These are phyloP conservation scores for Pyrenophora tritici-repentis DNA, from an alignment of 2,329 filamentous ascomycete species.

Conservation along the genomic window DNA sequence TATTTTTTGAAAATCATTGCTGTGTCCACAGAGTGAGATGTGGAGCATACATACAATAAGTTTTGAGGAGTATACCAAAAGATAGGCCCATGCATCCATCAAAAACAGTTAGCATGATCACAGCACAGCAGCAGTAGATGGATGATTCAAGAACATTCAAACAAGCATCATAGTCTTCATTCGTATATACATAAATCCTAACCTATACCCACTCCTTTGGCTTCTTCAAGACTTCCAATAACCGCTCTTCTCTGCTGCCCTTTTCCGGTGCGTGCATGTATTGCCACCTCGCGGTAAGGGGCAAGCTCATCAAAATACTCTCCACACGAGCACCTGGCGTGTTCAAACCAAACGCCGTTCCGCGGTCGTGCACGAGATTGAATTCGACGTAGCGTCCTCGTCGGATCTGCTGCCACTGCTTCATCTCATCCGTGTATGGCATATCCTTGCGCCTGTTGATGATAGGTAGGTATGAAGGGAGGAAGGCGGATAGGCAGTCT, in stretches of 20 bases:
- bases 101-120: no score
- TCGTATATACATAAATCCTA: not conserved
- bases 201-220: constrained; percentile 63
- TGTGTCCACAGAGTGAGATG: no score
- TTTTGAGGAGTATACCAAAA: no score
- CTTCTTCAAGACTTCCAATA: constrained; percentile 72
- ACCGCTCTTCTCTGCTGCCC: constrained; percentile 74
- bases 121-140: no score
- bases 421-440: constrained; percentile 83
- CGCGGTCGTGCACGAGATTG: constrained; percentile 94
- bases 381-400: constrained; percentile 98
- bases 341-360: constrained; percentile 91
- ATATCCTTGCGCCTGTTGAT: constrained; percentile 87
- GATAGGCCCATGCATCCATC: no score
- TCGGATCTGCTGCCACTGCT: constrained; percentile 94
- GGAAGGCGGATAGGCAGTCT: constrained; percentile 81
- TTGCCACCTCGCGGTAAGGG: constrained; percentile 88
- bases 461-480: constrained; percentile 90
- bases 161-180: not conserved
- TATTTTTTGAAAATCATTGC: no score
- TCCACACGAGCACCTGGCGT: constrained; percentile 90
- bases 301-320: constrained; percentile 96
- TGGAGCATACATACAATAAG: no score
- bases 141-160: no score
- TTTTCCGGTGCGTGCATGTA: constrained; percentile 91